Evolutionary conservation across 176 grass and related monocot species (phyloP), one percentile per base, ranked within the genome.

Genomic region (Oryza meridionalis): DNA sequence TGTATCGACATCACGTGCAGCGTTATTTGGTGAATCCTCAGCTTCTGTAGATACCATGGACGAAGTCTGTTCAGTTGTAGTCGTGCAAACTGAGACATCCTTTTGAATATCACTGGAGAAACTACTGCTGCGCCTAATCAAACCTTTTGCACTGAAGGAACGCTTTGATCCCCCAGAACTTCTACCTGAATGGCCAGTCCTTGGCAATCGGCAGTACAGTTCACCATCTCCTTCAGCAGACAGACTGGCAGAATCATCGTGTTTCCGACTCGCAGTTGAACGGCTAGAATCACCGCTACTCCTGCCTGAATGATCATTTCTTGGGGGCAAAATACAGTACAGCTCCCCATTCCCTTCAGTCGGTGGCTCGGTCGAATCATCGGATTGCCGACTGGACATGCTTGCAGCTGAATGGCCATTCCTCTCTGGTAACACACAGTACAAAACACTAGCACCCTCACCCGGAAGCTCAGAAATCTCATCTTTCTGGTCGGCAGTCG

Each of bases 261-360:
- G 78, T 47, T 78, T 90, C 27, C 21, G 46, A 45, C 76, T 71
- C 8, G 15, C 64, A 81, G 37, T 87, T 31, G 87, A 86, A 45
- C 81, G 73, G 16, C 77, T 94, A 35, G 83, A 91, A 75, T 90
- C 85, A 77, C 40, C 29, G 24, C 17, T 35, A 80, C 81, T 86
- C 85, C 87, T 79, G 62, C 63, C 75, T 27, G 92, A 83, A 73
- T 58, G 25, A n/a, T 65, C 81, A 72, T 80, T 85, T 78, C 87
- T 89, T 26, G 84, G 77, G 2, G 90, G 90, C 77, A 94, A 88
- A 68, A 94, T 0, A 17, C 90, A 94, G 58, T 88, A 94, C 22
- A 94, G 77, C n/a, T 96, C 93, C 26, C 73, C 84, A 43, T 46
- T 76, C 32, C 89, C 85, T 31, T 76, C 89, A 45, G 65, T 65